Conservation (phyloP, 345 rosid genomes). For the Garcia nutans region DNA sequence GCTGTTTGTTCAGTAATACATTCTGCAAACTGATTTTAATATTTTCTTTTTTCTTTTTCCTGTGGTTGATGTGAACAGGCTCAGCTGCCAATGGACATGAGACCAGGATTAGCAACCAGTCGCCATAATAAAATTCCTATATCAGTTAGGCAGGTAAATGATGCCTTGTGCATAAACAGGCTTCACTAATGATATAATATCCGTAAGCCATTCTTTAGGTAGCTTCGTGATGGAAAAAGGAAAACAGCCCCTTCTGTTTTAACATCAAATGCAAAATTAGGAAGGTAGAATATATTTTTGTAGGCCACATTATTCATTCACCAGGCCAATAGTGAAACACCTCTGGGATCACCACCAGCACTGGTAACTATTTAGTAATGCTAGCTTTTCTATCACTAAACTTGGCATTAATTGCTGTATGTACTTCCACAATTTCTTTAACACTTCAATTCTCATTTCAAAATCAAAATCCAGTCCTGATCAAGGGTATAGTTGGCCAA, state of each 20-base stretch:
- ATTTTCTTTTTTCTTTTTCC: constrained; percentile 10
- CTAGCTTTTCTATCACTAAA: background rate
- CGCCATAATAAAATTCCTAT: constrained; percentile 78
- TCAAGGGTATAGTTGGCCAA: background rate
- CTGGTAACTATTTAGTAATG: background rate
- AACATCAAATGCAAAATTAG: background rate
- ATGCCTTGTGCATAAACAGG: constrained; percentile 14
- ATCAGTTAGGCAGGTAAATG: constrained; percentile 82
- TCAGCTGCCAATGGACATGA: constrained; percentile 85
- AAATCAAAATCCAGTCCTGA: background rate
- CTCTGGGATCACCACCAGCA: background rate
- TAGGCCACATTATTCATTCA: background rate
- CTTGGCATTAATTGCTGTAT: background rate
- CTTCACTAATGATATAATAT: background rate
- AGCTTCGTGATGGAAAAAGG: background rate
- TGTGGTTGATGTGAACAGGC: constrained; percentile 59
- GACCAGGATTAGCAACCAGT: constrained; percentile 64
- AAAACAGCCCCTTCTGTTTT: constrained; percentile 1
- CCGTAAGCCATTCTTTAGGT: background rate
- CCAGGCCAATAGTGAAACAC: background rate
- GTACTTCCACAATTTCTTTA: background rate
- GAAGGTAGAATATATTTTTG: background rate
- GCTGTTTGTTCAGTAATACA: constrained; percentile 14
- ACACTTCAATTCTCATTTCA: background rate
- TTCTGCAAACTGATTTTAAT: constrained; percentile 17